Evolutionary conservation across 1,284 basidiomycete genomes (phyloP), one percentile per base, ranked within the genome.

Genomic region (Mycosarcoma mackinlayi): DNA sequence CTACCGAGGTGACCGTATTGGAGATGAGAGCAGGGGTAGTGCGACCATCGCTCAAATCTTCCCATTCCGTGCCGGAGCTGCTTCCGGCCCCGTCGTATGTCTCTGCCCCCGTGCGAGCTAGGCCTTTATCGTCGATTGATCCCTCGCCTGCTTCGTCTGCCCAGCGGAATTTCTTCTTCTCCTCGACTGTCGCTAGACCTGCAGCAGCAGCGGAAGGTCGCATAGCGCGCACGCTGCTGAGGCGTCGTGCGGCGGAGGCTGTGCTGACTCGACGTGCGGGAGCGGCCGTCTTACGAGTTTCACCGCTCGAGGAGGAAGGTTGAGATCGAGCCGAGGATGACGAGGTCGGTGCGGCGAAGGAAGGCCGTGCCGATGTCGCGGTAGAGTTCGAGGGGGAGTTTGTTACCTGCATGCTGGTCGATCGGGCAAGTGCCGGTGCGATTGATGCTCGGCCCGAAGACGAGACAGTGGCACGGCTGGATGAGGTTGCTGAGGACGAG

Each of bases 101-200:
- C 9, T 5, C 3, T 18, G 19, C 6, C 16, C n/a, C n/a, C n/a
- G n/a, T n/a, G 6, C 47, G 38, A 6, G 46, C 49, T 2, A 56
- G 53, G n/a, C 88, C 88, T 24, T 87, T 87, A 75, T 93, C 92
- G 71, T 92, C 91, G 42, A 94, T 84, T 44, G 88, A 86, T 9
- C 92, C 93, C 78, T 91, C 90, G 6, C 93, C 93, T 6, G 87
- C 91, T 80, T 94, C 91, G 76, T 95, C 93, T 52, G 87, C 88
- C 93, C 93, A 95, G 76, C 93, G 89, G 16, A 95, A 91, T 52
- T 88, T 90, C 83, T 94, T 94, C 80, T 87, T 88, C 35, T 61
- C 61, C 46, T 67, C 66, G 13, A 49, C 64, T 4, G 30, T 47
- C 2, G 59, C 50, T 10, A 56, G 14, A 6, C 53, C 9, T 11